These are phyloP conservation scores for Wilhelminamyces savonicus DNA, from an alignment of 805 yeast species.

Conservation along the genomic window DNA sequence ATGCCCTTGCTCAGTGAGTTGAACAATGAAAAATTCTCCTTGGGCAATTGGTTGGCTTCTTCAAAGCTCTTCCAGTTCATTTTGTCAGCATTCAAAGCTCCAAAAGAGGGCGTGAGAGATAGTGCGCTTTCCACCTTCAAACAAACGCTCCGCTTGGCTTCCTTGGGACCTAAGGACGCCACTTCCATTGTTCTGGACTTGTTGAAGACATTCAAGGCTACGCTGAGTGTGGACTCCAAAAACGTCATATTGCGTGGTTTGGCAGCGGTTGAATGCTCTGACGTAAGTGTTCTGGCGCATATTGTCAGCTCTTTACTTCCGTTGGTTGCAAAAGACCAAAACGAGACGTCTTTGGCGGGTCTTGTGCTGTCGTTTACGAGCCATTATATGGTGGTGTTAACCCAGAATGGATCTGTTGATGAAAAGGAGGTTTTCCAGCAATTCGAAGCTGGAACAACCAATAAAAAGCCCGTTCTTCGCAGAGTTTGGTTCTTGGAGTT, in stretches of 20 bases:
- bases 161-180: slow-evolving; percentile 8
- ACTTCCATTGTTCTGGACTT: slow-evolving; percentile 45
- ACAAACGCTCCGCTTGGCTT: slow-evolving; percentile 13
- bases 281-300: slow-evolving; percentile 12
- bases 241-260: slow-evolving; percentile 43
- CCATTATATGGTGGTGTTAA: slow-evolving; percentile 41
- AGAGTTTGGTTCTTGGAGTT: slow-evolving; percentile 61
- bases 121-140: slow-evolving; percentile 36
- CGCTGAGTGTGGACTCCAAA: slow-evolving; percentile 62
- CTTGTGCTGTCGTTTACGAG: slow-evolving; percentile 44
- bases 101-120: slow-evolving; percentile 59
- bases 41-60: slow-evolving; percentile 19
- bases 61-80: slow-evolving; percentile 46
- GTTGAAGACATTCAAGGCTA: slow-evolving; percentile 49
- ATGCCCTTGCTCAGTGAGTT: slow-evolving; percentile 38
- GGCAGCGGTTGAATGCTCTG: slow-evolving; percentile 17
- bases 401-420: slow-evolving; percentile 5
- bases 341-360: slow-evolving; percentile 54
- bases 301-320: slow-evolving; percentile 42
- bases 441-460: slow-evolving; percentile 50
- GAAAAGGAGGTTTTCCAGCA: slow-evolving; percentile 16
- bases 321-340: slow-evolving; percentile 65
- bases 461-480: slow-evolving; percentile 55
- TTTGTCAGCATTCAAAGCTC: slow-evolving; percentile 55
- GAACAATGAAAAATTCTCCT: slow-evolving; percentile 23